Percentiles rank a stretch among this genome's conserved stretches.
phyloP scores from a whole-genome alignment of 2,329 filamentous ascomycete species.

The Epichloe aotearoae region DNA sequence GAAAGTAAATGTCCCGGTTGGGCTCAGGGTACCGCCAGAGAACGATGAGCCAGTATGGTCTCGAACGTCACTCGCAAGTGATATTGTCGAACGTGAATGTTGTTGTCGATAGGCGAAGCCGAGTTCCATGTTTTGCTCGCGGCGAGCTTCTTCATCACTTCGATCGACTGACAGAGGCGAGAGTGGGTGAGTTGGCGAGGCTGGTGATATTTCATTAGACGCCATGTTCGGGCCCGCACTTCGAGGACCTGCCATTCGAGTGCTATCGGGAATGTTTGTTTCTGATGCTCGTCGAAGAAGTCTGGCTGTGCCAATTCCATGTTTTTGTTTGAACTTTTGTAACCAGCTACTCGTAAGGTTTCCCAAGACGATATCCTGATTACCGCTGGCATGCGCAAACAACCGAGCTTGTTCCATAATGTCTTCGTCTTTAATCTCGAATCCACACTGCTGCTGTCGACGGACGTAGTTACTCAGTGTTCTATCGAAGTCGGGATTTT shows the following conservation, averaged over 20 bases:
- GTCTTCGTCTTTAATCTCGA: slow-evolving; percentile 61
- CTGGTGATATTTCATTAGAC: slow-evolving; percentile 52
- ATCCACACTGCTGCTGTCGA: slow-evolving; percentile 66
- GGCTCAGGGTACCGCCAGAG: slow-evolving; percentile 58
- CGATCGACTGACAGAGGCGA: slow-evolving; percentile 59
- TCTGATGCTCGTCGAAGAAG: slow-evolving; percentile 46
- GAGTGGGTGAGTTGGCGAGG: slow-evolving; percentile 52
- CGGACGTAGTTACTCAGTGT: slow-evolving; percentile 78
- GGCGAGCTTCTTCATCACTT: slow-evolving; percentile 55
- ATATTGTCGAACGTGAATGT: slow-evolving; percentile 23
- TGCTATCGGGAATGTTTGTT: slow-evolving; percentile 58
- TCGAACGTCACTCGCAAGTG: slow-evolving; percentile 18
- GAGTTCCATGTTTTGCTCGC: slow-evolving; percentile 21
- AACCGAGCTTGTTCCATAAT: slow-evolving; percentile 75
- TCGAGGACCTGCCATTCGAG: slow-evolving; percentile 30
- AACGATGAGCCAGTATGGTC: slow-evolving; percentile 43
- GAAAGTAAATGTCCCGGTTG: slow-evolving; percentile 61
- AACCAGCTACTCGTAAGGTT: slow-evolving; percentile 68
- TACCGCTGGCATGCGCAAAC: slow-evolving; percentile 59
- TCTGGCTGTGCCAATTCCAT: slow-evolving; percentile 41
- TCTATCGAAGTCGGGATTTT: slow-evolving; percentile 81
- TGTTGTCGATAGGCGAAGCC: slow-evolving; percentile 20
- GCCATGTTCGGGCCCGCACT: slow-evolving; percentile 22
- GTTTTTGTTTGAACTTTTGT: slow-evolving; percentile 90
- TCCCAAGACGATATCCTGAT: slow-evolving; percentile 58